phyloP scores from a whole-genome alignment of 108 stramenopile species.

The Seminavis robusta region DNA sequence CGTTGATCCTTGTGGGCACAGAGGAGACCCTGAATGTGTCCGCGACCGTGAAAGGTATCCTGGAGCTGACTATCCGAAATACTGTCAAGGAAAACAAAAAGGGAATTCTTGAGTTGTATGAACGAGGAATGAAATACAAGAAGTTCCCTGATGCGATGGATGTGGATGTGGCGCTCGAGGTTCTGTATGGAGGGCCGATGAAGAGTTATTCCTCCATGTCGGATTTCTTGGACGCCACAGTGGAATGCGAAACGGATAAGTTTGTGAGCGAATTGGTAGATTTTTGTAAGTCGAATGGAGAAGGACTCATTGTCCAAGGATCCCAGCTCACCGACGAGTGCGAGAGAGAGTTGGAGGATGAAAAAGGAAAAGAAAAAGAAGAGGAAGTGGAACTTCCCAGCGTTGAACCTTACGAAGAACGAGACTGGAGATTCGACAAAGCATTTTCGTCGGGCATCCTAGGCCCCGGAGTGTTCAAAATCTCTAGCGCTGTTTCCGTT shows the following conservation, averaged over 20 bases:
- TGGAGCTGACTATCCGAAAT: slow-evolving; percentile 48
- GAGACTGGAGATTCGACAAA: too few relatives aligned
- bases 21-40: slow-evolving; percentile 10
- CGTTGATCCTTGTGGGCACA: slow-evolving; percentile 37
- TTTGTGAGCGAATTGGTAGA: slow-evolving; percentile 14
- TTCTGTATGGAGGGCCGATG: too few relatives aligned
- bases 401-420: slow-evolving; percentile 21
- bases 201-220: too few relatives aligned
- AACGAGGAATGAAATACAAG: too few relatives aligned
- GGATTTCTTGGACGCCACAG: slow-evolving; percentile 25
- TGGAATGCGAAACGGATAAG: slow-evolving; percentile 12
- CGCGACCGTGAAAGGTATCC: slow-evolving; percentile 23
- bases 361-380: slow-evolving; percentile 42
- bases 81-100: slow-evolving; percentile 30
- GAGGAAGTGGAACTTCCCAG: slow-evolving; percentile 33
- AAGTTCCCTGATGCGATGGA: too few relatives aligned
- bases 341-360: slow-evolving; percentile 46
- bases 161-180: too few relatives aligned
- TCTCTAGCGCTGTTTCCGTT: too few relatives aligned
- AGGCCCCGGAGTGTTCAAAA: too few relatives aligned
- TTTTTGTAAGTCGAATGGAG: slow-evolving; percentile 25
- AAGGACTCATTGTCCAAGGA: slow-evolving; percentile 1
- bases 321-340: slow-evolving; percentile 51
- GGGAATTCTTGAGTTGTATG: slow-evolving; percentile 32
- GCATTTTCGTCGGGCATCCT: too few relatives aligned